Evolutionary conservation across 2,329 filamentous ascomycete species (phyloP).

Genomic region (Fusarium tanahbumbuense): DNA sequence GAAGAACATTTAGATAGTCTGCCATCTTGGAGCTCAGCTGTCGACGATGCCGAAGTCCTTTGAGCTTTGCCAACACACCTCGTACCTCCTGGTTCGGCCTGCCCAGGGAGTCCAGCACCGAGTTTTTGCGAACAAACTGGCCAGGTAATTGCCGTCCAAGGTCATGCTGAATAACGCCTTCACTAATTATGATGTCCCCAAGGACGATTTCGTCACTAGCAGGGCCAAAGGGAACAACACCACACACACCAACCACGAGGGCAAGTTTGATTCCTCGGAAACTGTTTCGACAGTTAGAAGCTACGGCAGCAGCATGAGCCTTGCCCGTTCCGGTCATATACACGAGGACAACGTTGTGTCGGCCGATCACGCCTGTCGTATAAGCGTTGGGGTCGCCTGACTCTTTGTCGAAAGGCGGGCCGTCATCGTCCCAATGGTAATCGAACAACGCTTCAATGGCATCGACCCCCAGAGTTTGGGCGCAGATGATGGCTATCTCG

Average conservation of each 20-base stretch:
- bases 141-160: not conserved
- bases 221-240: not conserved
- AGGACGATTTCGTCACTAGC: accelerated
- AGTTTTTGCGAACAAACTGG: not conserved
- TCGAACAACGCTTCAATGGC: not conserved
- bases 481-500: constrained; percentile 9
- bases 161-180: not conserved
- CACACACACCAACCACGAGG: not conserved
- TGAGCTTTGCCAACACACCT: accelerated
- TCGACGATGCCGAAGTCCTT: not conserved
- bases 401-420: accelerated
- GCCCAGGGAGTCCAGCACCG: accelerated
- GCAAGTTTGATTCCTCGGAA: not conserved
- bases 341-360: not conserved
- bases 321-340: constrained; percentile 3
- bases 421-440: not conserved
- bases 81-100: not conserved
- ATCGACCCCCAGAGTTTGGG: not conserved
- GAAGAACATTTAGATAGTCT: not conserved
- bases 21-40: accelerated
- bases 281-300: not conserved
- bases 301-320: accelerated
- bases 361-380: accelerated
- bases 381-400: not conserved
- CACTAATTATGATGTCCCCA: constrained; percentile 3